Conservation (phyloP, 2,329 filamentous ascomycete species). For the Penicillium sumatraense region DNA sequence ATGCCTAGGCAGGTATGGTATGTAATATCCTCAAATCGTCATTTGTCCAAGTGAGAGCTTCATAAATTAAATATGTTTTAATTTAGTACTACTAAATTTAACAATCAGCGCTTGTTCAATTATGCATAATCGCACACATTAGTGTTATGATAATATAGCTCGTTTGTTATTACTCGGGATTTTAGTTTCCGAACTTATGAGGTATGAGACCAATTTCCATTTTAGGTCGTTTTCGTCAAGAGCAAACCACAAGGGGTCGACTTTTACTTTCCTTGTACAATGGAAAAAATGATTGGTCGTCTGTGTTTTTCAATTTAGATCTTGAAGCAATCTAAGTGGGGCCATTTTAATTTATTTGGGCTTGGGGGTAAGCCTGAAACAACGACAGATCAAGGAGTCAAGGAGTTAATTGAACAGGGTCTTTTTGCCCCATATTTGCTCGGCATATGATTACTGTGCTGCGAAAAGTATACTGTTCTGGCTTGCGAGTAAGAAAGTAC, state of each 20-base stretch:
- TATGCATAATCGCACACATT: too few species aligned
- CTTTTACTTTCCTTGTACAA: background rate
- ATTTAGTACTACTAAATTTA: too few species aligned
- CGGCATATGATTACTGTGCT: background rate
- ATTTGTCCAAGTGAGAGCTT: too few species aligned
- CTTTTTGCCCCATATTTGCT: background rate
- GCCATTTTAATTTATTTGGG: background rate
- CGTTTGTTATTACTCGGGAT: background rate
- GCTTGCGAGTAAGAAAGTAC: too few species aligned
- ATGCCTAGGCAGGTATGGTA: background rate
- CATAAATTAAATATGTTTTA: too few species aligned
- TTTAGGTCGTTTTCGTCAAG: background rate
- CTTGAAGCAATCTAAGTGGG: background rate
- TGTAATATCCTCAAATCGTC: too few species aligned
- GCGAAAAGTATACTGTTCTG: slow-evolving; percentile 9
- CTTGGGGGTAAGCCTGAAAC: background rate
- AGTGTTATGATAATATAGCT: too few species aligned
- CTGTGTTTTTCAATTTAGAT: background rate
- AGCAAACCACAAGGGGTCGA: too few species aligned
- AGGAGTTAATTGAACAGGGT: background rate
- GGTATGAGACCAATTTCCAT: background rate
- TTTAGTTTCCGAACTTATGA: background rate
- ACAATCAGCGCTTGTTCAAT: background rate
- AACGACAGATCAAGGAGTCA: background rate
- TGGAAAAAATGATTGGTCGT: background rate